A percentile compares a stretch with the other conserved stretches of the same genome.
These are phyloP conservation scores for Hypoxylon crocopeplum DNA, from an alignment of 495 filamentous ascomycete species.

Conservation along the genomic window DNA sequence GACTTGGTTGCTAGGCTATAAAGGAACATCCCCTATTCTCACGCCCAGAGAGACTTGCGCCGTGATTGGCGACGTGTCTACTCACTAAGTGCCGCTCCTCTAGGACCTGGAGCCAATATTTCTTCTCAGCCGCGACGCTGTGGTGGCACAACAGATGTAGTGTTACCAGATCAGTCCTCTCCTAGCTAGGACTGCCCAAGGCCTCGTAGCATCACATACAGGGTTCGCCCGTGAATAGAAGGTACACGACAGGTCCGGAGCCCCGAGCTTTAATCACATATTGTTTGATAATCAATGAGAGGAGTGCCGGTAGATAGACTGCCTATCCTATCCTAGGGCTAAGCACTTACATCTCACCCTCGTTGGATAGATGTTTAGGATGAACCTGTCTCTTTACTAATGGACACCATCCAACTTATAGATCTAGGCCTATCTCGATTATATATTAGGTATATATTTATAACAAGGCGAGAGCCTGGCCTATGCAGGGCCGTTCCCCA, in stretches of 20 bases:
- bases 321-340: neutral
- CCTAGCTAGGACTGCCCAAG: conserved; percentile 3
- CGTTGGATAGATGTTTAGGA: no score
- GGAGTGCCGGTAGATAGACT: neutral
- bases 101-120: conserved; percentile 34
- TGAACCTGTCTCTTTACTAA: neutral
- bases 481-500: neutral
- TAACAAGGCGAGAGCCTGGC: neutral
- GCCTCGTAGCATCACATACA: conserved; percentile 11
- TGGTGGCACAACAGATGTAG: conserved; percentile 31
- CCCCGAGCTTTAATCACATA: neutral
- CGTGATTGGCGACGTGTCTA: conserved; percentile 18
- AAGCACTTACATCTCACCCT: neutral
- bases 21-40: conserved; percentile 18
- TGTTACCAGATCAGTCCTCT: conserved; percentile 21
- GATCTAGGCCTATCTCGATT: neutral
- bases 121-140: conserved; percentile 25
- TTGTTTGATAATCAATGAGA: neutral
- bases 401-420: neutral
- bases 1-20: conserved; percentile 18
- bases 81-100: conserved; percentile 26
- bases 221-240: conserved; percentile 8
- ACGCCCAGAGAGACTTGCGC: conserved; percentile 9
- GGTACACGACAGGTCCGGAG: neutral
- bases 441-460: neutral